phyloP scores from a whole-genome alignment of 2,329 filamentous ascomycete species.

The Paecilomyces sp. region DNA sequence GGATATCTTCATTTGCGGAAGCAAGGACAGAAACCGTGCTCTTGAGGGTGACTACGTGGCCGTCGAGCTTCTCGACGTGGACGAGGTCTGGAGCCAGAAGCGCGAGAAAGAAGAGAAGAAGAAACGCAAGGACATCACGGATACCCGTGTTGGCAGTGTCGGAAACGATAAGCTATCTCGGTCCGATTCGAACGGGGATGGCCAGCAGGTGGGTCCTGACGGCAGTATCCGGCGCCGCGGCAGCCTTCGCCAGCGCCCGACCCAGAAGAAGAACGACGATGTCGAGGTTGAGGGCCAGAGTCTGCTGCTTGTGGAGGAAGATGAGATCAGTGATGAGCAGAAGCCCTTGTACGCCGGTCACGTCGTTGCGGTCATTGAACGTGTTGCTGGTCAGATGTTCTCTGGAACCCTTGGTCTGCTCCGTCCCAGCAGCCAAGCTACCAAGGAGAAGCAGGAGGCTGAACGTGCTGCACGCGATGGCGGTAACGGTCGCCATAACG shows the following conservation, averaged over 20 bases:
- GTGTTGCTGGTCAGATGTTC: slow-evolving; percentile 97
- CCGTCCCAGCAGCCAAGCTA: slow-evolving; percentile 93
- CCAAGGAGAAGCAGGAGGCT: slow-evolving; percentile 98
- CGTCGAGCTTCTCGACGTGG: slow-evolving; percentile 91
- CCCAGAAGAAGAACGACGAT: slow-evolving; percentile 99
- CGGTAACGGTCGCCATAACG: slow-evolving; percentile 64
- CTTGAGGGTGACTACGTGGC: slow-evolving; percentile 94
- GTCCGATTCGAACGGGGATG: slow-evolving; percentile 57
- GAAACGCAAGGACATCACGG: slow-evolving; percentile 98
- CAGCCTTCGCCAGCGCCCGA: slow-evolving; percentile 91
- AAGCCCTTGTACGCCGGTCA: slow-evolving; percentile 97
- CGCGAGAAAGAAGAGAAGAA: slow-evolving; percentile 99
- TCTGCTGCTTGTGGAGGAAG: slow-evolving; percentile 90
- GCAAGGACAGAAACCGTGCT: slow-evolving; percentile 95
- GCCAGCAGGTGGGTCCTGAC: slow-evolving; percentile 57
- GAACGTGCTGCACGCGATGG: slow-evolving; percentile 89
- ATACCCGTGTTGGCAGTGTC: slow-evolving; percentile 67
- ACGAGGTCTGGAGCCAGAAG: slow-evolving; percentile 98
- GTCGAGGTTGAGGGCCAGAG: slow-evolving; percentile 98
- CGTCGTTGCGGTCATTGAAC: slow-evolving; percentile 94
- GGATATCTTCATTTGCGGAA: slow-evolving; percentile 98
- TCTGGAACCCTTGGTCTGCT: slow-evolving; percentile 91
- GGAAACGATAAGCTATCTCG: slow-evolving; percentile 56
- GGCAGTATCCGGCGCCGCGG: slow-evolving; percentile 87
- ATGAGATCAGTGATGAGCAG: slow-evolving; percentile 97